phyloP scores from a whole-genome alignment of 805 yeast species.

The Ogataea neopini region DNA sequence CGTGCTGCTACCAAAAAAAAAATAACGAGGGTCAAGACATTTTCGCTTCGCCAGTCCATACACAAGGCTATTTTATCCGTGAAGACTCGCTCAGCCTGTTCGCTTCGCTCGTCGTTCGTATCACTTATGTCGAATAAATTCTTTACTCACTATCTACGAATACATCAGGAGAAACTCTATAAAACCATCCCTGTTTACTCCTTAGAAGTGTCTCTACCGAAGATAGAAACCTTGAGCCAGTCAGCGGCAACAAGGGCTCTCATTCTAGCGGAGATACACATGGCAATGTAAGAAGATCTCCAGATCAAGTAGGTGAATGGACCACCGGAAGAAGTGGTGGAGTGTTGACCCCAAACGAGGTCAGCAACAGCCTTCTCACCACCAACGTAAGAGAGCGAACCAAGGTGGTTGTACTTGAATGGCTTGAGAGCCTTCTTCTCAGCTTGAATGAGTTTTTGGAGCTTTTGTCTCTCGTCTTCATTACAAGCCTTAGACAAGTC shows the following conservation, averaged over 20 bases:
- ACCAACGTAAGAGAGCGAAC: constrained; percentile 58
- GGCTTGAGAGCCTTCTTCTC: constrained; percentile 35
- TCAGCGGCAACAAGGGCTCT: constrained; percentile 53
- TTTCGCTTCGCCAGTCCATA: no score
- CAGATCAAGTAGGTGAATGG: constrained; percentile 54
- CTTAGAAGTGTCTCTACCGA: constrained; percentile 57
- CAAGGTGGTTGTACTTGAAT: constrained; percentile 51
- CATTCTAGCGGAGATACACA: constrained; percentile 55
- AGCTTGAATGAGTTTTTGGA: constrained; percentile 39
- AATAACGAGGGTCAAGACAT: no score
- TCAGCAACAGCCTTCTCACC: constrained; percentile 60
- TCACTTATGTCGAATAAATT: no score
- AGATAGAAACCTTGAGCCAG: constrained; percentile 52
- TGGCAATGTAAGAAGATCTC: constrained; percentile 55
- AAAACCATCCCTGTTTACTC: constrained; percentile 32
- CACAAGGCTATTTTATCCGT: no score
- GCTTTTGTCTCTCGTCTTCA: constrained; percentile 42
- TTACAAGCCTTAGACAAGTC: constrained; percentile 40
- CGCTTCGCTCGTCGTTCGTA: no score
- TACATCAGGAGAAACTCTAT: no score
- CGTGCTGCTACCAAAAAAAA: no score
- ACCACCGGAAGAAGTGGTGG: constrained; percentile 50
- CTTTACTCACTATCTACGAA: no score
- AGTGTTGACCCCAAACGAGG: constrained; percentile 57
- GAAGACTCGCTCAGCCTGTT: no score